These are phyloP conservation scores for Cruciata laevipes DNA, from an alignment of 257 asterid species.

Conservation along the genomic window DNA sequence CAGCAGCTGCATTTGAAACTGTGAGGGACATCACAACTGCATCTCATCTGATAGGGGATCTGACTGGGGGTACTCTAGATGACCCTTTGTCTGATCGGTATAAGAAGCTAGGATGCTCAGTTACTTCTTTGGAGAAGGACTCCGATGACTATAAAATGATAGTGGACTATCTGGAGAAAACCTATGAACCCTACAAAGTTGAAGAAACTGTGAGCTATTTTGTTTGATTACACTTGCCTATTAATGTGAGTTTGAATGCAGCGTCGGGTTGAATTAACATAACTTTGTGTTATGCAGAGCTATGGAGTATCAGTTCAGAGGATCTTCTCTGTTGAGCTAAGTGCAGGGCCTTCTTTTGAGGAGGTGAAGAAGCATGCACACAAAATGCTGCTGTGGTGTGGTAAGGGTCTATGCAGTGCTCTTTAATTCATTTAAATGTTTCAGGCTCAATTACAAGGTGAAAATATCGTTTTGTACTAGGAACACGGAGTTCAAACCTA, in stretches of 20 bases:
- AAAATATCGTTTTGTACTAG: slow-evolving; percentile 12
- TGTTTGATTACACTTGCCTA: background rate
- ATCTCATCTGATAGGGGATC: slow-evolving; percentile 70
- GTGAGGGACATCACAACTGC: slow-evolving; percentile 71
- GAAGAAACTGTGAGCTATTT: slow-evolving; percentile 60
- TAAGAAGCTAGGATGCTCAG: slow-evolving; percentile 58
- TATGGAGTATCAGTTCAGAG: slow-evolving; percentile 58
- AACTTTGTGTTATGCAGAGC: slow-evolving; percentile 32
- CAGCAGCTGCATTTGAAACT: slow-evolving; percentile 60
- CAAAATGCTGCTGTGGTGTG: slow-evolving; percentile 86
- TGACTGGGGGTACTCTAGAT: slow-evolving; percentile 60
- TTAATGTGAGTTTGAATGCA: background rate
- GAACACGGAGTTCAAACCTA: slow-evolving; percentile 70
- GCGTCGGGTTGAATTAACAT: background rate
- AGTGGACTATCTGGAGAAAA: slow-evolving; percentile 58
- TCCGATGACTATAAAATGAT: slow-evolving; percentile 71
- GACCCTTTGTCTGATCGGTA: slow-evolving; percentile 77
- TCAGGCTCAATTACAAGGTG: background rate
- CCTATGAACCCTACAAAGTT: slow-evolving; percentile 70
- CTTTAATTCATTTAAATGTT: background rate
- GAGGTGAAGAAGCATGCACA: slow-evolving; percentile 62
- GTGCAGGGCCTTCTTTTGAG: slow-evolving; percentile 69
- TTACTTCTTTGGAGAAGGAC: slow-evolving; percentile 45
- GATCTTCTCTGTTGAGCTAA: slow-evolving; percentile 53
- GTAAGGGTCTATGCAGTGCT: slow-evolving; percentile 27